Conservation (phyloP, 2,329 filamentous ascomycete genomes). For the Ascochyta clinopodiicola region DNA sequence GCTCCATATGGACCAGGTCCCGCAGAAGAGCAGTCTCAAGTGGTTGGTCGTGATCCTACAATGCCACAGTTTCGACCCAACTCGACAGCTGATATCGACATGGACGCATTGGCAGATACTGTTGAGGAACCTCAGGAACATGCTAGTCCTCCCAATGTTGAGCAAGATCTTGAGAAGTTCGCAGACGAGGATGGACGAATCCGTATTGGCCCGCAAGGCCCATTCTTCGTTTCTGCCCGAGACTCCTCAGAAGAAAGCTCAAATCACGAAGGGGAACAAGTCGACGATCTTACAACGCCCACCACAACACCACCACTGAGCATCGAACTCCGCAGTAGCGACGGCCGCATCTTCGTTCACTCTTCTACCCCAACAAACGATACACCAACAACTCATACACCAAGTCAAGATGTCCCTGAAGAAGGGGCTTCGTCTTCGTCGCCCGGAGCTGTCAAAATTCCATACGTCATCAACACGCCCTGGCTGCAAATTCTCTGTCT, state of each 20-base stretch:
- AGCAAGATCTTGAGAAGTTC: conserved; percentile 4
- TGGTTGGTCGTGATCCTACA: conserved; percentile 61
- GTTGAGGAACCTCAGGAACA: background rate
- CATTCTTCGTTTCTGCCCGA: conserved; percentile 3
- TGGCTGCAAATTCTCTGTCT: conserved; percentile 8
- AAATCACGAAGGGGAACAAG: background rate
- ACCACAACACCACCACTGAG: background rate
- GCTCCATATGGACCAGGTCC: background rate
- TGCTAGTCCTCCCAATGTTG: background rate
- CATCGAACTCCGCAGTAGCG: background rate
- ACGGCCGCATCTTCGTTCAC: background rate
- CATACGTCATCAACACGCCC: conserved; percentile 26
- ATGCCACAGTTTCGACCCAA: conserved; percentile 74
- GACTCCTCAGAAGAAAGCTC: background rate
- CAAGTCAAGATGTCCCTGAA: conserved; percentile 1
- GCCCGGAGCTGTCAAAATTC: background rate
- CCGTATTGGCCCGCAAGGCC: background rate
- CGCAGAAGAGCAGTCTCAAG: background rate
- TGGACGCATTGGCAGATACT: background rate
- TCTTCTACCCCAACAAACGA: background rate
- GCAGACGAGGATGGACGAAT: conserved; percentile 10
- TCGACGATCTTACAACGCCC: background rate
- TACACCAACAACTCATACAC: background rate
- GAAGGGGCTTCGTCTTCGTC: background rate
- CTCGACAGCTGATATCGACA: conserved; percentile 32